phyloP scores from a whole-genome alignment of 139 green algal genomes.

The Limnomonas spitsbergensis region DNA sequence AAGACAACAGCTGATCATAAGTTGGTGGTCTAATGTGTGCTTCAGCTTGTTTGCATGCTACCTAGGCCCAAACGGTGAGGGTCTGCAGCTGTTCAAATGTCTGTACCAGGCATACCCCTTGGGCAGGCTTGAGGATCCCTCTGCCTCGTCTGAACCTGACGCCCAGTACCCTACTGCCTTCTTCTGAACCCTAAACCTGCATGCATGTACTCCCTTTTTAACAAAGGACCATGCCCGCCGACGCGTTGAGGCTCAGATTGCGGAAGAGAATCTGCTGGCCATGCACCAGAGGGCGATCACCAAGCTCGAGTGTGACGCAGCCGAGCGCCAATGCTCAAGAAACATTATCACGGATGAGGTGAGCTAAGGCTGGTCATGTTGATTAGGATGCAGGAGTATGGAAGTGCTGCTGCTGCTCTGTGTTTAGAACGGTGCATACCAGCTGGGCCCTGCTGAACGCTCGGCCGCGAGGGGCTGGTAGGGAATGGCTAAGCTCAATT shows the following conservation, averaged over 20 bases:
- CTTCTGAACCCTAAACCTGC: too few relatives aligned
- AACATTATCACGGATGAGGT: slow-evolving; percentile 5
- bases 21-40: not conserved
- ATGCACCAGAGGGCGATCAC: not conserved
- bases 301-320: not conserved
- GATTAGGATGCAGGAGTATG: too few relatives aligned
- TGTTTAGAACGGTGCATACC: too few relatives aligned
- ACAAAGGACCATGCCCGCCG: not conserved
- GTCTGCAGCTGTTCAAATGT: not conserved
- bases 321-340: not conserved
- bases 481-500: too few relatives aligned
- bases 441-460: too few relatives aligned
- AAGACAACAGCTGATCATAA: too few relatives aligned
- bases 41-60: not conserved
- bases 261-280: not conserved
- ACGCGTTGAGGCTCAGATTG: not conserved
- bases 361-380: too few relatives aligned
- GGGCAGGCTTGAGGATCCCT: not conserved
- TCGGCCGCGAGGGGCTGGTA: too few relatives aligned
- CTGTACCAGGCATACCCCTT: not conserved
- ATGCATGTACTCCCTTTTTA: too few relatives aligned
- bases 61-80: not conserved
- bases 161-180: too few relatives aligned
- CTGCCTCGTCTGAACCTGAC: not conserved
- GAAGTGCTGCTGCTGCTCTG: too few relatives aligned